Base-by-base conservation (phyloP, 257 asterid species). In the Solanum ossicruentum region DNA sequence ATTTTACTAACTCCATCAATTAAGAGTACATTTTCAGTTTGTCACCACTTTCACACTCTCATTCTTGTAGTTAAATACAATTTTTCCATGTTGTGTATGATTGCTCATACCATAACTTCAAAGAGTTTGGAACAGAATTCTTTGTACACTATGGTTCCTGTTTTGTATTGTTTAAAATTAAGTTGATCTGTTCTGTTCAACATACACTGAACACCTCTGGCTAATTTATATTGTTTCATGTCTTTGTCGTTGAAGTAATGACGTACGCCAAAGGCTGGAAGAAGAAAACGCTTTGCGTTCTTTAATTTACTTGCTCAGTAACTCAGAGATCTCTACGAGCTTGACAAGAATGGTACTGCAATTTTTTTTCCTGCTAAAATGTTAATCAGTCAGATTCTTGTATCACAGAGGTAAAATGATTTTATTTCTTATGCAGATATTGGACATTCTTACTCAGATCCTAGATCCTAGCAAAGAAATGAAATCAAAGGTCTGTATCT, bases 391-490 rank as follows among this genome's bases (percentile, higher is more conserved):
- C 82, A 75, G 12, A 51, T 49, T 75, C 82, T 75, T 49, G 61
- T 51, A 49, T 21, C 43, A 52, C 82, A 49, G 61, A 49, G 56
- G 82, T 75, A 75, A 75, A 75, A 49, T 15, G 61, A 75, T 23
- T 8, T 49, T 75, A 10, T 51, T 75, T 75, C 45, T 21, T 49
- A 47, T 86, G 95, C 98, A 94, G 99, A 89, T 92, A 84, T 86
- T 95, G 60, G 91, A 91, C 84, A 92, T 95, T 87, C 95, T 95
- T 81, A 80, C 93, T 86, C 97, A 92, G 90, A 92, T 95, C 88
- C 88, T 94, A 80, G 98, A 93, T 89, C 98, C 98, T 77, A 88
- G 89, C 91, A 92, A 88, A 91, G 97, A 91, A 85, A 86, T 91
- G 90, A 95, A 91, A 88, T 87, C 92, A 73, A 88, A 92, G 95